Evolutionary conservation across 225 moss, liverwort and hornwort genomes (phyloP), one percentile per base, ranked within the genome.

Genomic region (Polytrichum commune): DNA sequence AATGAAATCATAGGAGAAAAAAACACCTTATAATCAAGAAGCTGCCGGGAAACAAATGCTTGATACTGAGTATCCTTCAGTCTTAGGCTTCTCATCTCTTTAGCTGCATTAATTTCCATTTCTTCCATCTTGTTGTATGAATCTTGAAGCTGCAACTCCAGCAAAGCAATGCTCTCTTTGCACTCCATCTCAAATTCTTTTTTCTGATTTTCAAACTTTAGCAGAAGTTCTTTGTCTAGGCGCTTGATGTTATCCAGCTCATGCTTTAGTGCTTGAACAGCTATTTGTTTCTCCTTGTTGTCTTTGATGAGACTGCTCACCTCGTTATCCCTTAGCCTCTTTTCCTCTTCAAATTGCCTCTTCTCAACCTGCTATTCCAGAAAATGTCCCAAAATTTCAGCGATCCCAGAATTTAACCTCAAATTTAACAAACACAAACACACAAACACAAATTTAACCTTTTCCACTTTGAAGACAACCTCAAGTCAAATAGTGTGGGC

Each of bases 121-220:
- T 80, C 89, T 74, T 81, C 75, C 72, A 81, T 67, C 68, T 79
- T 83, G 74, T 75, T 69, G 26, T 62, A 69, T 53, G 89, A 86
- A 32, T 86, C 89, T 27, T 74, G 68, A 57, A 89, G 81, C 74
- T 86, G 86, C 27, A 60, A 64, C 67, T 89, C 78, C 54, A 89
- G 77, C 53, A 67, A 71, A 75, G 38, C 46, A 66, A 83, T 62
- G 60, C 76, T 67, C 67, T 77, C 79, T 53, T 73, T 62, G 23
- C 64, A 75, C 65, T 83, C 81, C 72, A 83, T 67, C 72, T 81
- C 81, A 30, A 75, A 63, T 76, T 83, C 86, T 73, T 78, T 78
- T 62, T 81, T 89, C 56, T 70, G 70, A 65, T 76, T 70, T 56
- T 83, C 83, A 68, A 76, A 77, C 32, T 79, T 77, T 19, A 73